Evolutionary conservation across 2,329 filamentous ascomycete genomes (phyloP), one percentile per base, ranked within the genome.

Genomic region (Aspergillus phoenicis): DNA sequence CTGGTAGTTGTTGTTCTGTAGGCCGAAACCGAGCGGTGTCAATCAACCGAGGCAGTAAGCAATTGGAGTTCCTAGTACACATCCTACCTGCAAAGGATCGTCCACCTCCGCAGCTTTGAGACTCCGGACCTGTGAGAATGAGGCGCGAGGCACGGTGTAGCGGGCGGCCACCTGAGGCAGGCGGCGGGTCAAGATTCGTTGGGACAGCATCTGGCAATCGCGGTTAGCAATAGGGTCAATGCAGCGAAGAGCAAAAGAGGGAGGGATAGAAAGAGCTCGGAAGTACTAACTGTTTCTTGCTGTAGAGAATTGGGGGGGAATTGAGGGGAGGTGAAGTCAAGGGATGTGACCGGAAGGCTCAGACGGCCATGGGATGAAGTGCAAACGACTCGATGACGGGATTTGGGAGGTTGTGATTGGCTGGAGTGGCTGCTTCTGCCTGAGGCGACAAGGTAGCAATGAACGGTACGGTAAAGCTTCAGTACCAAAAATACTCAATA

Each of bases 1-100:
- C 63, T 77, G 74, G 66, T 82, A 83, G 67, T 76, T 76, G 64
- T 75, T 75, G 63, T 82, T 82, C 80, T 82, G 66, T 53, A 53
- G 39, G 22, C 51, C 24, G 55, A 54, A 53, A 45, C 67, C 62
- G 68, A 63, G 65, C 47, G 45, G 33, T 28, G 63, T 63, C 61
- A 67, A 65, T 66, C 55, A 63, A 45, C 4, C 26, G 43, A 38
- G 41, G 22, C 56, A 43, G 51, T 8, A 13, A 52, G 49, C 33
- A 30, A 38, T 26, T 24, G 33, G 22, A 28, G 13, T 17, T 15
- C 33, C 26, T 51, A 36, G 41, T 28, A 7, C n/a, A 33, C 20
- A 56, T 51, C 65, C 57, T 77, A 81, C 79, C 78, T 79, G 77
- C 59, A 76, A 70, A 60, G 79, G 77, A 62, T 81, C 79, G 48